phyloP scores from a whole-genome alignment of 192 early-diverging fungal species.

The Phlyctochytrium bullatum region DNA sequence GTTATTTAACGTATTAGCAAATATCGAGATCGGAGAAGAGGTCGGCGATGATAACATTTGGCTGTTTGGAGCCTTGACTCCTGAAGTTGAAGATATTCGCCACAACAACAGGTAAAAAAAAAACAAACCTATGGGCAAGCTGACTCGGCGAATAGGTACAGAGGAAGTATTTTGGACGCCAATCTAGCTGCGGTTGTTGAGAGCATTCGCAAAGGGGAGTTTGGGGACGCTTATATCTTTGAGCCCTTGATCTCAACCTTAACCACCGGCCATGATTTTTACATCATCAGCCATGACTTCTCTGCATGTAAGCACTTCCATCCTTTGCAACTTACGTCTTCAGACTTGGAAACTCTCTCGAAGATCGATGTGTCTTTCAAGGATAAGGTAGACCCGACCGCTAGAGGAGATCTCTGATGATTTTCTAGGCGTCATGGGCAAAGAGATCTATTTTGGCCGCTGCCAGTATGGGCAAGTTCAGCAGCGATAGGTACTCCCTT shows the following conservation, averaged over 20 bases:
- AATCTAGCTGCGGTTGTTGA: constrained; percentile 79
- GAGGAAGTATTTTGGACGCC: constrained; percentile 70
- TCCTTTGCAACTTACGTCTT: constrained; percentile 6
- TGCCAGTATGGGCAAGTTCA: constrained; percentile 95
- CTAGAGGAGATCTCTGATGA: background rate
- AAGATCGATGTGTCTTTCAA: constrained; percentile 83
- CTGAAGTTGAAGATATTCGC: constrained; percentile 91
- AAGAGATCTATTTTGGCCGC: constrained; percentile 87
- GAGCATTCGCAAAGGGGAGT: constrained; percentile 74
- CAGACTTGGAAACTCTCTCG: constrained; percentile 71
- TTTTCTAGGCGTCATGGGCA: constrained; percentile 67
- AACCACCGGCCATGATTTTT: constrained; percentile 76
- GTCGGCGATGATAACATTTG: constrained; percentile 97
- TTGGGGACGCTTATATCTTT: constrained; percentile 66
- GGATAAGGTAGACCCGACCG: constrained; percentile 45
- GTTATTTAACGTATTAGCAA: constrained; percentile 54
- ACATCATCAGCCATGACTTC: constrained; percentile 85
- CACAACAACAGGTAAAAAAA: constrained; percentile 69
- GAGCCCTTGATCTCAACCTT: constrained; percentile 55
- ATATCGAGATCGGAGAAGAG: constrained; percentile 98
- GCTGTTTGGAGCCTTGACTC: constrained; percentile 89
- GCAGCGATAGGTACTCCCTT: constrained; percentile 44
- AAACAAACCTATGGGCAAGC: background rate
- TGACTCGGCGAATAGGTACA: constrained; percentile 50
- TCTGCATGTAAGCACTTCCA: constrained; percentile 55